Evolutionary conservation across 2,329 filamentous ascomycete genomes (phyloP), one percentile per base, ranked within the genome.

Genomic region (Venturia oleaginea): DNA sequence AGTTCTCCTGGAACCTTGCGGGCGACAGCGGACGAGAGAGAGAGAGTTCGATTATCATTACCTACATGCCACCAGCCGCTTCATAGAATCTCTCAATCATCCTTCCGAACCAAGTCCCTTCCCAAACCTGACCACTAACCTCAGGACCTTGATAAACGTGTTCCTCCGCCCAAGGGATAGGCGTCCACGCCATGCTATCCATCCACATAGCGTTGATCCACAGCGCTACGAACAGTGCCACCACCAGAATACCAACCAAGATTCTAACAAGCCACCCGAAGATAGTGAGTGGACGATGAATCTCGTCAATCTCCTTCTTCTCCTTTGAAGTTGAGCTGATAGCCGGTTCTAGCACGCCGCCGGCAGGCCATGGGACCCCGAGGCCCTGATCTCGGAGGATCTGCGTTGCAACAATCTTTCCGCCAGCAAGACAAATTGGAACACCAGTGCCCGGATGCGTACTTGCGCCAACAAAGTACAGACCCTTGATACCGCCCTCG

Each of bases 391-490:
- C 73, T 64, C 73, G 71, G 15, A 83, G 68, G 5, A 85, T 77
- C 72, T 85, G 80, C 69, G 81, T 81, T 10, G 75, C 77, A 0
- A 83, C 83, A 64, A 91, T 80, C 72, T 85, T 88, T 10, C 85
- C 84, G 0, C 88, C 88, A 0, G 87, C 87, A 11, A 91, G 76
- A 32, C 87, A 86, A 64, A 91, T 89, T 3, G 89, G 89, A 24
- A 91, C 88, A 0, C 88, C 88, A 0, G 88, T 91, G 1, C 89
- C 89, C 0, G 89, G 88, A 76, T 92, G 88, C 24, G 88, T 89
- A 70, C 84, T 88, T 1, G 88, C 88, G 40, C 88, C 88, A 0
- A 91, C 89, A 70, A 91, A 91, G 71, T 90, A 90, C 30, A 86
- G 73, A 2, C 78, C 76, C 15, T 76, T 68, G 22, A 86, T 76